These are phyloP conservation scores for Calonectria pseudoreteaudii DNA, from an alignment of 2,329 filamentous ascomycete genomes.

Conservation along the genomic window DNA sequence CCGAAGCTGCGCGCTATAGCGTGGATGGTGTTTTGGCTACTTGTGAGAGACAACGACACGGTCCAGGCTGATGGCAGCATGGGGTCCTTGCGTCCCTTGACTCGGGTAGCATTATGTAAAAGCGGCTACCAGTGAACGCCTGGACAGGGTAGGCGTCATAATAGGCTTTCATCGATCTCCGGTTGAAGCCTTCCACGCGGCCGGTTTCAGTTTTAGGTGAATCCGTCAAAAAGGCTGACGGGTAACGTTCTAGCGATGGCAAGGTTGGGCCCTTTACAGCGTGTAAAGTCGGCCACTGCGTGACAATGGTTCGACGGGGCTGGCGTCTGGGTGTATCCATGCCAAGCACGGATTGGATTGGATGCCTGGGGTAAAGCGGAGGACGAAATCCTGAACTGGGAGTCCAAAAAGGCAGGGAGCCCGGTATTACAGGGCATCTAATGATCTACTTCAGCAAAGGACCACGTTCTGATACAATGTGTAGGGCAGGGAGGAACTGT, in stretches of 20 bases:
- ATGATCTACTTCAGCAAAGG: slow-evolving; percentile 39
- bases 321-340: slow-evolving; percentile 25
- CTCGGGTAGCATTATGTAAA: slow-evolving; percentile 15
- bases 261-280: slow-evolving; percentile 13
- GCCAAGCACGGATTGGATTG: slow-evolving; percentile 39
- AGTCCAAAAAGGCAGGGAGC: slow-evolving; percentile 31
- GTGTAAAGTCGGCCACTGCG: slow-evolving; percentile 16
- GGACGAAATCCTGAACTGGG: slow-evolving; percentile 24
- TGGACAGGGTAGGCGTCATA: slow-evolving; percentile 10
- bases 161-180: slow-evolving; percentile 33
- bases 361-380: slow-evolving; percentile 44
- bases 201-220: slow-evolving; percentile 46
- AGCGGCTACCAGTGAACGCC: slow-evolving; percentile 24
- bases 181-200: slow-evolving; percentile 31
- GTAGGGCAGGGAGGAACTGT: slow-evolving; percentile 22
- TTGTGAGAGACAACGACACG: slow-evolving; percentile 23
- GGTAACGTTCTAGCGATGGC: slow-evolving; percentile 26
- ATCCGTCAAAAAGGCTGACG: slow-evolving; percentile 30
- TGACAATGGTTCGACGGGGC: slow-evolving; percentile 40
- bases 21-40: slow-evolving; percentile 19
- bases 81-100: slow-evolving; percentile 18
- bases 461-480: slow-evolving; percentile 23
- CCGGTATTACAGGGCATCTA: slow-evolving; percentile 34
- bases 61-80: slow-evolving; percentile 20
- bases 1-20: slow-evolving; percentile 20